Conservation (phyloP, 306 rosid genomes). For the Vicia villosa region DNA sequence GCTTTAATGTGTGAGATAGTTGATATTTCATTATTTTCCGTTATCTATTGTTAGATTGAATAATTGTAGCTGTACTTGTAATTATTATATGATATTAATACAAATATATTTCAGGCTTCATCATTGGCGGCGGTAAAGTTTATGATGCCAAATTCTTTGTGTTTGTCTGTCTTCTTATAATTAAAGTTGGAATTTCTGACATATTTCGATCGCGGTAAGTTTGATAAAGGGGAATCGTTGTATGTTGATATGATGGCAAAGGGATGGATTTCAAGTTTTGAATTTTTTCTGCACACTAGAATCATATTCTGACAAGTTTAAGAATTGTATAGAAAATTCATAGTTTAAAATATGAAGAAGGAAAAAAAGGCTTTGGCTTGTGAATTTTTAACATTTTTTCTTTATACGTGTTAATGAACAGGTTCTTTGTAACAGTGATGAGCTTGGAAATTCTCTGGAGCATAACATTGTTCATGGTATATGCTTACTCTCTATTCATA, state of each 20-base stretch:
- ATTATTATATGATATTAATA: no score
- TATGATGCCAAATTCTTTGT: no score
- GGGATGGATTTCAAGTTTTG: background rate
- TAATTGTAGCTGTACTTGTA: no score
- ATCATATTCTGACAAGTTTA: slow-evolving; percentile 7
- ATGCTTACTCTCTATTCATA: slow-evolving; percentile 77
- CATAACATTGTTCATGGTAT: slow-evolving; percentile 71
- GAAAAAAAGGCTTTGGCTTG: background rate
- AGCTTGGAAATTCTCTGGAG: slow-evolving; percentile 92
- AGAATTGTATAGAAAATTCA: background rate
- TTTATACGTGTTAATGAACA: slow-evolving; percentile 48
- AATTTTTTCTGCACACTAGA: background rate
- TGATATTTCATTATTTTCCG: no score
- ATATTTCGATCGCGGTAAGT: no score
- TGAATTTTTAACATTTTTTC: background rate
- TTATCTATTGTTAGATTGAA: no score
- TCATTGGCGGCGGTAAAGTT: no score
- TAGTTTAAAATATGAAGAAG: background rate
- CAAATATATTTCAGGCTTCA: no score
- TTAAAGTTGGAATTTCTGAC: no score
- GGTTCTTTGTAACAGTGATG: slow-evolving; percentile 89
- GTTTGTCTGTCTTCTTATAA: no score
- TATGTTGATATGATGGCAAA: slow-evolving; percentile 5
- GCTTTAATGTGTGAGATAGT: no score
- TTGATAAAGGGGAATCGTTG: slow-evolving; percentile 14